Base-by-base conservation (phyloP, 345 rosid genomes). In the Syzygium oleosum region DNA sequence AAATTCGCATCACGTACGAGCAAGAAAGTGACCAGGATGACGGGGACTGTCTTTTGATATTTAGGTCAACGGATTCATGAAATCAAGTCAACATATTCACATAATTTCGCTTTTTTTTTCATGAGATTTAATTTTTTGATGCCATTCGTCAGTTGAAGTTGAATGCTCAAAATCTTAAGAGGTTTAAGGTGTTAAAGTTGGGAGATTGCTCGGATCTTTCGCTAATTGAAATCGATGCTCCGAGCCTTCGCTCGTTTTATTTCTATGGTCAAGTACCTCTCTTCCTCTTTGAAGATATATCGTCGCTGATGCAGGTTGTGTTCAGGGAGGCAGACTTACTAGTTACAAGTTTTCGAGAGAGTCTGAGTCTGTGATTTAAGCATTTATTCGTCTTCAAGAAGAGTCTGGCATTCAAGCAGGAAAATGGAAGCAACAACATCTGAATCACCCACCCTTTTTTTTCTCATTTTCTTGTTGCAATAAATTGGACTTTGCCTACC, bases 101-200 rank as follows among this genome's bases (percentile, higher is more conserved):
- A 19, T 68, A 31, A 68, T 17, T 31, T 16, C 23, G 41, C 43
- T 9, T 49, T 49, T 31, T n/a, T 68, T 38, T 38, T 38, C 91
- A 49, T 92, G 92, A 93, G 95, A 95, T 95, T 46, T 17, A 5
- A 8, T 27, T 12, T 83, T 17, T 41, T 2, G 22, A 38, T 15
- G 52, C 15, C 59, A 11, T 51, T n/a, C 51, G 23, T 10, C 34
- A 19, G 52, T 6, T 86, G 14, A 68, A n/a, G 29, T 7, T 86
- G 53, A 14, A 23, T 2, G 87, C 84, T 4, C 38, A 9, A 5
- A 54, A 73, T 78, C 84, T 19, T 25, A 29, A 31, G 56, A 51
- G 84, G 49, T 29, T 86, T 29, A 51, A 22, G n/a, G 83, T 27
- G 56, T 27, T 86, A 13, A 86, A 86, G 84, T 16, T 86, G 10